These are phyloP conservation scores for Nitzschia palea DNA, from an alignment of 108 stramenopile genomes.

Conservation along the genomic window DNA sequence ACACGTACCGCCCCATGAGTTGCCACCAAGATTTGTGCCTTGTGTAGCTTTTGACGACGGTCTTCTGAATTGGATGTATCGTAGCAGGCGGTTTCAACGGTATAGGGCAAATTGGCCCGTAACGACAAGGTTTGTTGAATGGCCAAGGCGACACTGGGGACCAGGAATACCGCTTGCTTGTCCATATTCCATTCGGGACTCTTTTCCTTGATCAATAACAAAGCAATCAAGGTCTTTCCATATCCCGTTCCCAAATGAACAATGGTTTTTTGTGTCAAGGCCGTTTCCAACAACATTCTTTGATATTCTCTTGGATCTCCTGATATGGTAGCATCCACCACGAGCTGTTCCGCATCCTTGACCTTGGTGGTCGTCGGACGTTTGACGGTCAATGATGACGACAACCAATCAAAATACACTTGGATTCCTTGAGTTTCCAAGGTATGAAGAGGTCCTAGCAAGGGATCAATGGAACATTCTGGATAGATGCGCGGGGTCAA, in stretches of 20 bases:
- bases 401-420: too few species aligned
- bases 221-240: slow-evolving; percentile 67
- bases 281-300: slow-evolving; percentile 42
- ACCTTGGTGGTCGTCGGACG: background rate
- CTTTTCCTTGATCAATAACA: slow-evolving; percentile 46
- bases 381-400: too few species aligned
- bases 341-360: slow-evolving; percentile 4
- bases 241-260: slow-evolving; percentile 65
- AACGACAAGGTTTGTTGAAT: slow-evolving; percentile 58
- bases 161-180: slow-evolving; percentile 57
- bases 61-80: slow-evolving; percentile 21
- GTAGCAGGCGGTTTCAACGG: slow-evolving; percentile 41
- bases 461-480: too few species aligned
- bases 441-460: too few species aligned
- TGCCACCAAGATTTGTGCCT: slow-evolving; percentile 55
- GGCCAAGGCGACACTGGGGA: slow-evolving; percentile 65
- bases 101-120: slow-evolving; percentile 48
- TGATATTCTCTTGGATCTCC: slow-evolving; percentile 59
- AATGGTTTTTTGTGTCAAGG: slow-evolving; percentile 55
- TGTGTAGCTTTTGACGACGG: slow-evolving; percentile 29
- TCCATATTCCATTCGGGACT: background rate
- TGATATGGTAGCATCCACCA: slow-evolving; percentile 24
- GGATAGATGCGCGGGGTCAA: too few species aligned
- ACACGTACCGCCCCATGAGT: slow-evolving; percentile 56
- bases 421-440: too few species aligned